Conservation (phyloP, 1,284 basidiomycete genomes). For the Fomitiporia mediterranea region DNA sequence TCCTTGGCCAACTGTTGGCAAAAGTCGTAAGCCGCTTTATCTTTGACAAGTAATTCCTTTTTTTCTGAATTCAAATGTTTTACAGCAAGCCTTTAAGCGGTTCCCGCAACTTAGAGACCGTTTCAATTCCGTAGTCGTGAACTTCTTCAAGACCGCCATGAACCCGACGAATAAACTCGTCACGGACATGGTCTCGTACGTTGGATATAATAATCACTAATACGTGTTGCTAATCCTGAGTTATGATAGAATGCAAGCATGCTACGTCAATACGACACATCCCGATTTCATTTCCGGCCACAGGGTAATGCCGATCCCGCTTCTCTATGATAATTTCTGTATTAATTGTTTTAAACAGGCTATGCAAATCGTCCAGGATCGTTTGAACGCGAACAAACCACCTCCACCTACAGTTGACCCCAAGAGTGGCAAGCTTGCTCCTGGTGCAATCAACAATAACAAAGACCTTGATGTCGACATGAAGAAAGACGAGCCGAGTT, state of each 20-base stretch:
- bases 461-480: slow-evolving; percentile 89
- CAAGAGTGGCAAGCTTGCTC: slow-evolving; percentile 61
- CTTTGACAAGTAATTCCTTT: neutral
- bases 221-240: slow-evolving; percentile 13
- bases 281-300: slow-evolving; percentile 98
- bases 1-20: slow-evolving; percentile 81
- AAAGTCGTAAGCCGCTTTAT: slow-evolving; percentile 72
- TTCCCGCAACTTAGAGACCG: slow-evolving; percentile 92
- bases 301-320: slow-evolving; percentile 43
- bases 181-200: slow-evolving; percentile 82
- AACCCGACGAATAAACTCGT: slow-evolving; percentile 93
- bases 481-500: slow-evolving; percentile 86
- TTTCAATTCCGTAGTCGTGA: slow-evolving; percentile 92
- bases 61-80: neutral
- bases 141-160: slow-evolving; percentile 96
- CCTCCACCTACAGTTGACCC: slow-evolving; percentile 56
- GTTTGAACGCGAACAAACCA: slow-evolving; percentile 76
- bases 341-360: slow-evolving; percentile 46
- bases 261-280: slow-evolving; percentile 98
- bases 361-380: slow-evolving; percentile 85
- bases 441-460: slow-evolving; percentile 80
- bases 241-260: slow-evolving; percentile 87
- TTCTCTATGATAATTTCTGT: slow-evolving; percentile 5
- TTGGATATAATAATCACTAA: slow-evolving; percentile 21
- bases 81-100: slow-evolving; percentile 88